These are phyloP conservation scores for Arthrobotrys pseudoclavata DNA, from an alignment of 2,329 filamentous ascomycete genomes.

Conservation along the genomic window DNA sequence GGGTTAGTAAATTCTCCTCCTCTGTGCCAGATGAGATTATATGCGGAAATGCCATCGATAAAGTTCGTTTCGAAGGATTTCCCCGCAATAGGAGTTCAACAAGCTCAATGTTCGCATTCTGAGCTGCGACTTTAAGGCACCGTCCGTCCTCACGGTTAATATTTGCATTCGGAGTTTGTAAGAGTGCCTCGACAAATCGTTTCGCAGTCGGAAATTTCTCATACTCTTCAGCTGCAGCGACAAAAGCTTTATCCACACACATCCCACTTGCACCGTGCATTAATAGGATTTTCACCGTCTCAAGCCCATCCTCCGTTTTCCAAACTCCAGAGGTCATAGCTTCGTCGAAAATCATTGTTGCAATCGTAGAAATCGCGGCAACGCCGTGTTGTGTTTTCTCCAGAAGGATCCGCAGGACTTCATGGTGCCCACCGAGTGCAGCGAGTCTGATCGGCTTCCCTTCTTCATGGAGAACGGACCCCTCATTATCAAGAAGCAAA, in stretches of 20 bases:
- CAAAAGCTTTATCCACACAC: constrained; percentile 52
- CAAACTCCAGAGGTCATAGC: constrained; percentile 51
- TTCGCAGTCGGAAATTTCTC: constrained; percentile 46
- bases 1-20: constrained; percentile 35
- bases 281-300: constrained; percentile 44
- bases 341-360: constrained; percentile 46
- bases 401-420: constrained; percentile 34
- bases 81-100: constrained; percentile 37
- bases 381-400: not conserved
- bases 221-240: constrained; percentile 42
- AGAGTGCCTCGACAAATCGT: constrained; percentile 39
- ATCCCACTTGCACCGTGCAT: constrained; percentile 47
- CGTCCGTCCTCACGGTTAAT: constrained; percentile 53
- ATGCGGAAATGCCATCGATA: constrained; percentile 54
- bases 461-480: constrained; percentile 42
- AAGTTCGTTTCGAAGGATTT: constrained; percentile 49
- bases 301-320: constrained; percentile 51
- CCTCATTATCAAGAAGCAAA: constrained; percentile 46
- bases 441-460: constrained; percentile 44
- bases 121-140: constrained; percentile 43
- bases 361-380: constrained; percentile 26
- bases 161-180: constrained; percentile 49
- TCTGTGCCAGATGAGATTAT: constrained; percentile 52
- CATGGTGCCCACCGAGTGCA: constrained; percentile 36
- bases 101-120: constrained; percentile 49